These are phyloP conservation scores for Triticum turgidum DNA, from an alignment of 176 grass and related monocot species.

Conservation along the genomic window DNA sequence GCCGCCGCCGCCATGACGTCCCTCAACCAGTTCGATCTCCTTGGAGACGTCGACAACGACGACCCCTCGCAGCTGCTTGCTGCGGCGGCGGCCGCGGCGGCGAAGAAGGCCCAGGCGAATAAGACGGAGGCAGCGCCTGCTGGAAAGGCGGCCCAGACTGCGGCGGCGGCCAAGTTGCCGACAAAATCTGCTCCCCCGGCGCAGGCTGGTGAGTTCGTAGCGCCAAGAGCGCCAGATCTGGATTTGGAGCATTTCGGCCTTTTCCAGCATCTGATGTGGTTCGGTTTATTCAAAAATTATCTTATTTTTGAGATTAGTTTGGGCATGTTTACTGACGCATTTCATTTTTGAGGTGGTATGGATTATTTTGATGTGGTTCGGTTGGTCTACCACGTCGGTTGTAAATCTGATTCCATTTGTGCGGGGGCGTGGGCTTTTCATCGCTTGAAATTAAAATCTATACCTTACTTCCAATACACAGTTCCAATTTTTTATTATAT, in stretches of 20 bases:
- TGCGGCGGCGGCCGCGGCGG: conserved; percentile 6
- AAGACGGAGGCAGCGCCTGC: conserved; percentile 30
- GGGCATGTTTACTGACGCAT: not conserved
- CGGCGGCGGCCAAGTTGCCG: conserved; percentile 54
- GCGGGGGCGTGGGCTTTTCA: conserved; percentile 5
- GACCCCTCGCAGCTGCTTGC: conserved; percentile 70
- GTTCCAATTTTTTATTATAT: not conserved
- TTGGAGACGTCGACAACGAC: conserved; percentile 82
- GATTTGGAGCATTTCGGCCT: not conserved
- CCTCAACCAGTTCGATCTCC: conserved; percentile 65
- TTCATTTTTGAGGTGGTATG: not conserved
- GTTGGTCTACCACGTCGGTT: not conserved
- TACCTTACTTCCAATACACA: not conserved
- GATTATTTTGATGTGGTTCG: not conserved
- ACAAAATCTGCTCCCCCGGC: conserved; percentile 64
- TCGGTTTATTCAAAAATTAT: not conserved
- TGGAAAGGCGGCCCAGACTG: conserved; percentile 37
- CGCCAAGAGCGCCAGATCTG: conserved; percentile 25
- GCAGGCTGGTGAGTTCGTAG: conserved; percentile 55
- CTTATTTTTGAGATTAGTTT: not conserved
- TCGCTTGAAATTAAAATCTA: conserved; percentile 21
- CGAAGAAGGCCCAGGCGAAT: conserved; percentile 52
- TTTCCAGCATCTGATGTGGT: not conserved
- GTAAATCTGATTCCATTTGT: not conserved
- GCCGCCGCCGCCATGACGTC: conserved; percentile 43